Percentiles rank a stretch among this genome's conserved stretches.
These are phyloP conservation scores for Plasmodium adleri DNA, from an alignment of 169 alveolate species.

Conservation along the genomic window DNA sequence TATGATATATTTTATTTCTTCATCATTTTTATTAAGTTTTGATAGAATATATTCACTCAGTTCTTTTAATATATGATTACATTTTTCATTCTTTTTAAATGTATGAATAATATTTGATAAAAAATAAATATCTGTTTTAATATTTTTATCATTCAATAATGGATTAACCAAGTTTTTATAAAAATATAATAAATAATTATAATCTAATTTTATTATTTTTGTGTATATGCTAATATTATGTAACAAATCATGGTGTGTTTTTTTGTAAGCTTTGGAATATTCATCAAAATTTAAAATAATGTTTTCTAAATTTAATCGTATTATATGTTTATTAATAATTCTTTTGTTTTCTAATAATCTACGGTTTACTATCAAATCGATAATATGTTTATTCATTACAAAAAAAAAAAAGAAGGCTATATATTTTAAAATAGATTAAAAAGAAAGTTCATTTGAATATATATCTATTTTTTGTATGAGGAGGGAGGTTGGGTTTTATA, in stretches of 20 bases:
- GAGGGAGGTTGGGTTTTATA: too few species aligned
- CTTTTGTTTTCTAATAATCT: constrained; percentile 39
- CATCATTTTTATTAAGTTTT: not conserved
- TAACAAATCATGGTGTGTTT: constrained; percentile 6
- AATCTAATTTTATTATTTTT: constrained; percentile 8
- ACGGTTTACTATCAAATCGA: constrained; percentile 4
- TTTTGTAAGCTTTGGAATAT: not conserved
- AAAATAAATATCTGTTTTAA: not conserved
- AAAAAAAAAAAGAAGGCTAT: not conserved
- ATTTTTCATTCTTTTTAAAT: constrained; percentile 32
- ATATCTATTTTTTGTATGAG: too few species aligned
- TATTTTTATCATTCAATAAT: constrained; percentile 12
- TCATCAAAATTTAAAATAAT: constrained; percentile 22
- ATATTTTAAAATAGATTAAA: too few species aligned
- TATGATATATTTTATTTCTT: not conserved
- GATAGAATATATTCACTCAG: constrained; percentile 7
- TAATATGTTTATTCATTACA: constrained; percentile 37
- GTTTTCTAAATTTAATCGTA: constrained; percentile 21
- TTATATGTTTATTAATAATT: constrained; percentile 13
- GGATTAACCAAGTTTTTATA: constrained; percentile 30
- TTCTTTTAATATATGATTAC: constrained; percentile 22
- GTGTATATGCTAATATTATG: constrained; percentile 40
- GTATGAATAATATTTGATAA: constrained; percentile 56
- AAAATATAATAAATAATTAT: constrained; percentile 7
- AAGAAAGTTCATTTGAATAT: too few species aligned